Evolutionary conservation across 2,329 filamentous ascomycete species (phyloP), one percentile per base, ranked within the genome.

Genomic region (Neurospora crassa): DNA sequence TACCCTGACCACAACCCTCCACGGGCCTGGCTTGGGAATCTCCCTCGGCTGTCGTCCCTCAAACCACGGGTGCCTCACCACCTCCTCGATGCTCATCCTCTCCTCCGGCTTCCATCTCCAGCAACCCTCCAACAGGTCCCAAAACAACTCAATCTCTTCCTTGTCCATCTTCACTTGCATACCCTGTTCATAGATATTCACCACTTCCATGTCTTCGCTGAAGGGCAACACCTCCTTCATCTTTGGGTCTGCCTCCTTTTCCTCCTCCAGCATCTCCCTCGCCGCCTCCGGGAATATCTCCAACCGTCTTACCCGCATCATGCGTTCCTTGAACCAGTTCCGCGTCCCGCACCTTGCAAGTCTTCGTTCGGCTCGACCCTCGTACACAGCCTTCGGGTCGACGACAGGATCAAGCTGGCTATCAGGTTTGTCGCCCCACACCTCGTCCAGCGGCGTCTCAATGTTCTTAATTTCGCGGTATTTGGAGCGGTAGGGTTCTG

Each of bases 21-120:
- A 34, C 24, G 24, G 7, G 3, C 3, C 24, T 0, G 53, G 53
- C 24, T 34, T 63, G 0, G 53, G 53, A 11, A 63, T 34, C 53
- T 34, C 14, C 14, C 29, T 63, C 1, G 53, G 53, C 14, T 34
- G 1, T 3, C 20, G 6, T 34, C 43, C 67, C 11, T 72, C 70
- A 18, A 74, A 72, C 71, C 71, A 73, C 12, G 34, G 20, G 20
- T 74, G 73, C 10, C 67, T 42, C 16, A 73, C 29, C 11, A 73
- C 14, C 10, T 70, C 37, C 10, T 29, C 43, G 5, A 53, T 16
- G 4, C 59, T 67, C 8, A 69, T 24, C 34, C 73, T 59, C 2
- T 53, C 69, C 1, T 70, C 45, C 5, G 71, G 71, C 12, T 42
- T 41, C 71, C 71, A 73, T 29, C 34, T 53, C 34, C 69, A 70